Evolutionary conservation across 148 eudicot species (phyloP), one percentile per base, ranked within the genome.

Genomic region (Chenopodium quinoa): DNA sequence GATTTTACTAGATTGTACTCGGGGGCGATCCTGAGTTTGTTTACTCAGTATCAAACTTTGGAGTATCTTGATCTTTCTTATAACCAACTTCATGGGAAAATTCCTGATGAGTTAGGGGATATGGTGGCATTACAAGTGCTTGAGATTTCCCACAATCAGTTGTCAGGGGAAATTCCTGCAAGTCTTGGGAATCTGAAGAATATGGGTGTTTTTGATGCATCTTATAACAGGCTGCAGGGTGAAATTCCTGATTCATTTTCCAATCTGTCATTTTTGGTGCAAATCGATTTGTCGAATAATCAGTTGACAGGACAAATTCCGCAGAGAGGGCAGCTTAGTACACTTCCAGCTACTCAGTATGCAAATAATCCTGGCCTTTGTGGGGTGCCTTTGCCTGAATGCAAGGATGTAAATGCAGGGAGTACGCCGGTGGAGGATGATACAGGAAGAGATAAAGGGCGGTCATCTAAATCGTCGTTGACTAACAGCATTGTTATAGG

Each of bases 11-110:
- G 97, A 31, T 8, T 93, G 88, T 96, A 96, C 80, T 93, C 99
- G 2, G 99, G 99, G 32, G 86, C 99, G 1, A 90, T 96, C 48
- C 85, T 96, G 19, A 93, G 97, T 60, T 84, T 89, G 77, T 96
- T 96, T 82, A 96, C 99, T 0, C 91, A 88, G 83, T 96, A 93
- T 75, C 93, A 96, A 75, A 96, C 99, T 16, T 84, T 95, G 77
- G 98, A 96, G 86, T 96, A 93, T 72, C 97, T 96, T 69, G 99
- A 96, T 85, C 89, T 96, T 58, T 96, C 99, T 32, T 96, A 96
- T 81, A 96, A 96, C 54, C 87, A 93, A 81, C 91, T 96, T 11
- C 88, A 89, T 10, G 99, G 99, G 37, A 91, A 84, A 78, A 90
- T 96, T 31, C 99, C 99, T 0, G 93, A 91, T 79, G 98, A 90